Percentiles rank a stretch among this genome's conserved stretches.
Evolutionary conservation across 306 rosid genomes (phyloP).

Genomic region (Betula pendula): DNA sequence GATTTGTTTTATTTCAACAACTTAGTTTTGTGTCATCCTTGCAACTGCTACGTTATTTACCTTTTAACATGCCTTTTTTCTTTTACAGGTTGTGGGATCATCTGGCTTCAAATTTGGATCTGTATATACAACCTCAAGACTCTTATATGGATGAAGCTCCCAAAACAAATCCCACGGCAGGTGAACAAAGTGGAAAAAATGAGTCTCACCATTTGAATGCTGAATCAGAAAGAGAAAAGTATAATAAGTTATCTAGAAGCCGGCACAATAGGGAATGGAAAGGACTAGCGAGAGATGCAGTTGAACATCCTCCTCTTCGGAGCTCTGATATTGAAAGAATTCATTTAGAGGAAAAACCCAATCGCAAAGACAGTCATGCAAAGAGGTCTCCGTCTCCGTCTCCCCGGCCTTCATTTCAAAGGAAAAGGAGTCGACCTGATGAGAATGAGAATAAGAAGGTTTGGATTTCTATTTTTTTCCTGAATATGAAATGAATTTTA

Average conservation of each 20-base stretch:
- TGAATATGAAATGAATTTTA: slow-evolving; percentile 8
- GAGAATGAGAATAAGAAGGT: slow-evolving; percentile 66
- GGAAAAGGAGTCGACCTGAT: slow-evolving; percentile 71
- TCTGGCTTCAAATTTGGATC: slow-evolving; percentile 59
- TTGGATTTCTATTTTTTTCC: slow-evolving; percentile 23
- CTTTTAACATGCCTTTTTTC: slow-evolving; percentile 14
- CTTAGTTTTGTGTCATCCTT: background rate
- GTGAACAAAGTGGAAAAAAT: slow-evolving; percentile 39
- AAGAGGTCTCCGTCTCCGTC: slow-evolving; percentile 49
- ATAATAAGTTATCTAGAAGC: slow-evolving; percentile 48
- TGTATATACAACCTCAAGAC: slow-evolving; percentile 54
- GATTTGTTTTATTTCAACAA: slow-evolving; percentile 20
- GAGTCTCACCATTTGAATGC: slow-evolving; percentile 44
- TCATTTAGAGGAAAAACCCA: slow-evolving; percentile 42
- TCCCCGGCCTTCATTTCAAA: slow-evolving; percentile 45
- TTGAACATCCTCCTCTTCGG: slow-evolving; percentile 61
- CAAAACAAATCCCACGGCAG: slow-evolving; percentile 41
- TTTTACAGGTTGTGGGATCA: slow-evolving; percentile 93
- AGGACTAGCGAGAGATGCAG: slow-evolving; percentile 58
- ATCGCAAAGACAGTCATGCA: slow-evolving; percentile 33
- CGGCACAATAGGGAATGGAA: slow-evolving; percentile 85
- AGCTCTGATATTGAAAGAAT: slow-evolving; percentile 53
- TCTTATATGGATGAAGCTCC: slow-evolving; percentile 46
- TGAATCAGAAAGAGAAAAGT: slow-evolving; percentile 56
- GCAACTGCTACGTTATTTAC: slow-evolving; percentile 6